These are phyloP conservation scores for Kodamaea restingae DNA, from an alignment of 805 yeast genomes.

Conservation along the genomic window DNA sequence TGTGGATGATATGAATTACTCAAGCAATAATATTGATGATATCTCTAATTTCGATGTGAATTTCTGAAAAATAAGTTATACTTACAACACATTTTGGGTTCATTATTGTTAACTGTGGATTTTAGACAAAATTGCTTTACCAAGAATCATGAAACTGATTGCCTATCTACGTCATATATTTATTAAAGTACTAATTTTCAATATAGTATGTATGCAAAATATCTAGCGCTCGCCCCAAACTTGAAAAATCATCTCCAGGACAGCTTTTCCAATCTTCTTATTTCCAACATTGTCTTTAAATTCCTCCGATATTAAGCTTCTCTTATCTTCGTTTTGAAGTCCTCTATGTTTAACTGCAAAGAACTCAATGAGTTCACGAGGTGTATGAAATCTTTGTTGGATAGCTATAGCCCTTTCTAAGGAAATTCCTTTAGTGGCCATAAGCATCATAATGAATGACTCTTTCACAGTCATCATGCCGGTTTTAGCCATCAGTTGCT, in stretches of 20 bases:
- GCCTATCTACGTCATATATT: no score
- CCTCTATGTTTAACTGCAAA: conserved; percentile 29
- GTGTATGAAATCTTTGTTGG: conserved; percentile 69
- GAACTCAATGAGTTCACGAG: conserved; percentile 51
- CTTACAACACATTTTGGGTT: no score
- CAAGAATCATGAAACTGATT: no score
- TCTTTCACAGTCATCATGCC: conserved; percentile 70
- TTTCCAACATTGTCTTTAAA: conserved; percentile 46
- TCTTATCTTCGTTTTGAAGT: conserved; percentile 20
- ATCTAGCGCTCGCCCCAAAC: conserved; percentile 46
- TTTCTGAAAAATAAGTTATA: no score
- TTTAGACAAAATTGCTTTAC: no score
- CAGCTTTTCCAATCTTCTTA: conserved; percentile 47
- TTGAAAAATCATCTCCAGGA: conserved; percentile 51
- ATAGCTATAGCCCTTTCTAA: conserved; percentile 80
- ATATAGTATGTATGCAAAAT: no score
- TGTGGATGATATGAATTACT: no score
- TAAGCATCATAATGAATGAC: conserved; percentile 67
- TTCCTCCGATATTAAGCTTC: conserved; percentile 23
- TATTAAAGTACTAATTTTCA: no score
- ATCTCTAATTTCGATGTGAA: no score
- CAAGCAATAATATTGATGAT: no score
- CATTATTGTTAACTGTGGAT: no score
- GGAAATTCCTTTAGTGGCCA: conserved; percentile 78
- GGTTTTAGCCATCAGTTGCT: conserved; percentile 64